Conservation (phyloP, 2,329 filamentous ascomycete species). For the Fusarium napiforme region DNA sequence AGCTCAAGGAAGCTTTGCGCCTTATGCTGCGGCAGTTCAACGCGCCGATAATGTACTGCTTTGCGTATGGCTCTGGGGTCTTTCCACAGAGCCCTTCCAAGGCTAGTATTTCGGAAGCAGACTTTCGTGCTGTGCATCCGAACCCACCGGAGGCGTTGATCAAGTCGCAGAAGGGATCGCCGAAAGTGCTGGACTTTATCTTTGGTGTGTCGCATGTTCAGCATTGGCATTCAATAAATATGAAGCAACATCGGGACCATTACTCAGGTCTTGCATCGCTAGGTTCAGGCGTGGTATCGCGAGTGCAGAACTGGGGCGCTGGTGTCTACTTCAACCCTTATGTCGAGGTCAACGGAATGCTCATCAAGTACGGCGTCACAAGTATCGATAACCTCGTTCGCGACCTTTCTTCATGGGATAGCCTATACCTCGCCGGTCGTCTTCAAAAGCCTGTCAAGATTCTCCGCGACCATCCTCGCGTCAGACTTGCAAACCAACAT, state of each 20-base stretch:
- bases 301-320: constrained; percentile 91
- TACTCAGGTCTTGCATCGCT: constrained; percentile 88
- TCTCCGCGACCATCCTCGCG: constrained; percentile 88
- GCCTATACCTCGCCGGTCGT: constrained; percentile 93
- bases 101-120: constrained; percentile 64
- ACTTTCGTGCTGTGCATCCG: constrained; percentile 77
- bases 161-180: constrained; percentile 85
- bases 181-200: constrained; percentile 99
- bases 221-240: constrained; percentile 96
- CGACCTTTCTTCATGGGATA: constrained; percentile 92
- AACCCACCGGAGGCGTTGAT: constrained; percentile 83
- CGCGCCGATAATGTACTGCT: constrained; percentile 94
- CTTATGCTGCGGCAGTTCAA: constrained; percentile 91
- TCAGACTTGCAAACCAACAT: constrained; percentile 94
- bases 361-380: constrained; percentile 98
- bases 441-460: constrained; percentile 99
- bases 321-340: constrained; percentile 99
- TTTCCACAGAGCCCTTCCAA: constrained; percentile 79
- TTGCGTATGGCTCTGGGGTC: constrained; percentile 96
- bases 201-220: constrained; percentile 94
- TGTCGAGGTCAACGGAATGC: constrained; percentile 90
- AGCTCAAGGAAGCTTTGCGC: constrained; percentile 91
- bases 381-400: constrained; percentile 89
- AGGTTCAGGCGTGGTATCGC: constrained; percentile 85
- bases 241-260: constrained; percentile 88